Evolutionary conservation across 371 early-diverging fungal genomes (phyloP).

Genomic region (Mortierella sp.): DNA sequence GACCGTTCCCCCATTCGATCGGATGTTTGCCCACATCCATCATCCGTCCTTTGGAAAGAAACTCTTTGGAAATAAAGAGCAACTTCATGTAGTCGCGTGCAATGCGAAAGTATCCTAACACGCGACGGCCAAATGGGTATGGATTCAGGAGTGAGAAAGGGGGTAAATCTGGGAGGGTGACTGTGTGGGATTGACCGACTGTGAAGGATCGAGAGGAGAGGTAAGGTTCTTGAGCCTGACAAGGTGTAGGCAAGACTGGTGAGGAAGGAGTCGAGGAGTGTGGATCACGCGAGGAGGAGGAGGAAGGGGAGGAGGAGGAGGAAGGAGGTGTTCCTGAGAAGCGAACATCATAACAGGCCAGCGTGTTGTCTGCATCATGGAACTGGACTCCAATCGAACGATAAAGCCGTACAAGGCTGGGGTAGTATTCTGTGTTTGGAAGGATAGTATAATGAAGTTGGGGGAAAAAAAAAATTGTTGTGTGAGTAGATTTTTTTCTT

Average conservation of each 20-base stretch:
- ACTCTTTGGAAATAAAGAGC: constrained; percentile 8
- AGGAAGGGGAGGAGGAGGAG: not conserved
- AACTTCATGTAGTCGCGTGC: constrained; percentile 9
- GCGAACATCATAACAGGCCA: not conserved
- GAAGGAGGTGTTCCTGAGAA: not conserved
- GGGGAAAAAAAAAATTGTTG: too few relatives aligned
- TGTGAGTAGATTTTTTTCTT: too few relatives aligned
- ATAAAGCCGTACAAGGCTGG: constrained; percentile 29
- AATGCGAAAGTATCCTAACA: constrained; percentile 5
- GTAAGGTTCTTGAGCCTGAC: constrained; percentile 2
- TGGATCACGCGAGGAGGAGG: not conserved
- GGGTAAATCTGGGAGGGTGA: constrained; percentile 6
- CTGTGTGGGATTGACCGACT: not conserved
- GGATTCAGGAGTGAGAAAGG: constrained; percentile 10
- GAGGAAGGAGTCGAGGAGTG: not conserved
- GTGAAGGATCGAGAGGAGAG: constrained; percentile 11
- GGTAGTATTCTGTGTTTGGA: constrained; percentile 56
- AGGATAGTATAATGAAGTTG: too few relatives aligned
- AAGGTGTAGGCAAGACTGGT: not conserved
- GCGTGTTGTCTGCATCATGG: constrained; percentile 6
- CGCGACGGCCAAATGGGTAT: constrained; percentile 4
- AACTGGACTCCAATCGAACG: constrained; percentile 7
- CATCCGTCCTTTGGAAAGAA: constrained; percentile 4
- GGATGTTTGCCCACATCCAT: constrained; percentile 11
- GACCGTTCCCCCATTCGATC: constrained; percentile 11